Evolutionary conservation across 2,329 filamentous ascomycete genomes (phyloP), one percentile per base, ranked within the genome.

Genomic region (Stagonosporopsis cucurbitacearum): DNA sequence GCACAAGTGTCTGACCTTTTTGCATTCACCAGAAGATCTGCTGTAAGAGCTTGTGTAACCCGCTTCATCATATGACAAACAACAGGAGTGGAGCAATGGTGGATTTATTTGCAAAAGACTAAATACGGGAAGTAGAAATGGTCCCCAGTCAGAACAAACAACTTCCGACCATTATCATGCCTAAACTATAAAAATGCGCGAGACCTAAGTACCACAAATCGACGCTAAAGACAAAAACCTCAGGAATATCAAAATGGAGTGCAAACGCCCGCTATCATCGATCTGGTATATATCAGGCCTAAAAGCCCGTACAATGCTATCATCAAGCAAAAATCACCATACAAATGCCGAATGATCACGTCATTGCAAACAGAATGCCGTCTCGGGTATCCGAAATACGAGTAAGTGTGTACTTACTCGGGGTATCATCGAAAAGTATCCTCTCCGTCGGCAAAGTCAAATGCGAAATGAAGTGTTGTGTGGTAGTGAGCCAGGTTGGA

Each of bases 381-480:
- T 50, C 43, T 51, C 47, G 47, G 47, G 52, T 60, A 60, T 54
- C 48, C 52, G 56, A 53, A 59, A 60, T 50, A 62, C 58, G 63
- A 61, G 64, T 56, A 25, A 50, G 59, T 60, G 49, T 49, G 35
- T 59, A 57, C 58, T 62, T 64, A 67, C 64, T 59, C 63, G 66
- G 63, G 68, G 68, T 70, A 71, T 71, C 68, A 66, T 69, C 62
- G 65, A 69, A 70, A 52, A 54, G 63, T 56, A 53, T 58, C 63
- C 57, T 60, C 60, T 64, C 65, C 66, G 54, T 65, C 59, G 54
- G 64, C 61, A 42, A 55, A 57, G 58, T 45, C 33, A 53, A 58
- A 58, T 58, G 54, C 43, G 50, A 51, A 57, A 55, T 44, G 40
- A 54, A 47, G 43, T 44, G 41, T 62, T 57, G 56, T 59, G 46